phyloP scores from a whole-genome alignment of 176 grass and related monocot species.

The Oryza glaberrima region DNA sequence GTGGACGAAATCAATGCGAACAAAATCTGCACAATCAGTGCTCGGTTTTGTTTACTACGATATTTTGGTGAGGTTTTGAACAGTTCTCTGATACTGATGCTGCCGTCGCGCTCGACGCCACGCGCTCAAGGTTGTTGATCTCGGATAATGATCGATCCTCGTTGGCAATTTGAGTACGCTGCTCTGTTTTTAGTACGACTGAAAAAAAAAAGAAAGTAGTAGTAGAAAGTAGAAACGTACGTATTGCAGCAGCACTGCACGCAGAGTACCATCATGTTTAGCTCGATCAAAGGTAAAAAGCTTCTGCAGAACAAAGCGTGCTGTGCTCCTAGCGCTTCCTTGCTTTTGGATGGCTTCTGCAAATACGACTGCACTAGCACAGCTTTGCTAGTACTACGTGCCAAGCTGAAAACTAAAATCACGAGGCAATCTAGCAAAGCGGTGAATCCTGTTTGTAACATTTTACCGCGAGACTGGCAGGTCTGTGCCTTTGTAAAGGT shows the following conservation, averaged over 20 bases:
- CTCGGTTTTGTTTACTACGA: neutral
- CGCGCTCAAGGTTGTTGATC: slow-evolving; percentile 18
- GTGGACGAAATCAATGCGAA: neutral
- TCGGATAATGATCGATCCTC: slow-evolving; percentile 28
- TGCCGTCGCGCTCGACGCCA: slow-evolving; percentile 33
- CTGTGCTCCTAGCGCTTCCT: neutral
- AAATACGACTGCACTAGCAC: neutral
- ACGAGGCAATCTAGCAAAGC: neutral
- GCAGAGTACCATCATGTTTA: neutral
- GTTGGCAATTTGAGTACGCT: slow-evolving; percentile 19
- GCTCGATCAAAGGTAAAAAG: slow-evolving; percentile 20
- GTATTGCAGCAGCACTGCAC: neutral
- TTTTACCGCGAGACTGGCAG: slow-evolving; percentile 3
- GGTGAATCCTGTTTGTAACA: neutral
- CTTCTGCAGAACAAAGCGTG: neutral
- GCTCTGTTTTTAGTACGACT: neutral
- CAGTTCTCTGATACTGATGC: neutral
- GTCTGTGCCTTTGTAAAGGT: slow-evolving; percentile 15
- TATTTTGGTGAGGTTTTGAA: neutral
- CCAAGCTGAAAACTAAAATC: neutral
- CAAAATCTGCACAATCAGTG: slow-evolving; percentile 14
- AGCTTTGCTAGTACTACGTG: neutral
- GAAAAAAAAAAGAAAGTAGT: neutral
- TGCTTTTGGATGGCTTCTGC: neutral
- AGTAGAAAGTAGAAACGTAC: neutral